These are phyloP conservation scores for Bryum argenteum DNA, from an alignment of 225 moss, liverwort and hornwort species.

Conservation along the genomic window DNA sequence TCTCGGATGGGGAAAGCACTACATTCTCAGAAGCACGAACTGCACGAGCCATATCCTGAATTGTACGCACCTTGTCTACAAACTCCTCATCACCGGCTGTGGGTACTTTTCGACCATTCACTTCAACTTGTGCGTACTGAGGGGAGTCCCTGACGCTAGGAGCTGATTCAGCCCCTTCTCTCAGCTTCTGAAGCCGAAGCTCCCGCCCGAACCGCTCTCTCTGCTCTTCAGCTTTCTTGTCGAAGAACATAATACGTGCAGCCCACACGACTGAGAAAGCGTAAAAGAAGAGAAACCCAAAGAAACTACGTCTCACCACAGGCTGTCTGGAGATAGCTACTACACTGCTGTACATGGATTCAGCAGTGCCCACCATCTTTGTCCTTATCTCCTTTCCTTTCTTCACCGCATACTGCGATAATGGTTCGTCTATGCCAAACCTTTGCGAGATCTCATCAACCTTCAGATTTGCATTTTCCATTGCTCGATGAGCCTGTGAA, in stretches of 20 bases:
- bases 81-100: constrained; percentile 57
- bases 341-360: constrained; percentile 38
- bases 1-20: constrained; percentile 51
- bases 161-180: constrained; percentile 53
- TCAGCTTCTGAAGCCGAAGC: constrained; percentile 66
- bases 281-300: constrained; percentile 59
- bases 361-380: constrained; percentile 48
- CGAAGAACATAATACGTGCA: constrained; percentile 56
- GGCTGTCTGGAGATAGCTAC: constrained; percentile 44
- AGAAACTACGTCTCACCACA: constrained; percentile 40
- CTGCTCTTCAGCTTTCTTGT: constrained; percentile 55
- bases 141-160: constrained; percentile 27
- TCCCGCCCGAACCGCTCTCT: constrained; percentile 58
- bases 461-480: constrained; percentile 58
- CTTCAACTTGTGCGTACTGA: constrained; percentile 31
- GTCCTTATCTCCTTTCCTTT: constrained; percentile 41
- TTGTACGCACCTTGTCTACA: constrained; percentile 65
- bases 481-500: constrained; percentile 57
- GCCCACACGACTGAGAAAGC: constrained; percentile 58
- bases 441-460: constrained; percentile 41
- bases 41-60: constrained; percentile 88
- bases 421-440: constrained; percentile 42
- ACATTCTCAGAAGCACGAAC: constrained; percentile 76
- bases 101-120: constrained; percentile 28
- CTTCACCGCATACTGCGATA: constrained; percentile 32